Evolutionary conservation across 2,329 filamentous ascomycete species (phyloP).

Genomic region (Talaromyces sp.): DNA sequence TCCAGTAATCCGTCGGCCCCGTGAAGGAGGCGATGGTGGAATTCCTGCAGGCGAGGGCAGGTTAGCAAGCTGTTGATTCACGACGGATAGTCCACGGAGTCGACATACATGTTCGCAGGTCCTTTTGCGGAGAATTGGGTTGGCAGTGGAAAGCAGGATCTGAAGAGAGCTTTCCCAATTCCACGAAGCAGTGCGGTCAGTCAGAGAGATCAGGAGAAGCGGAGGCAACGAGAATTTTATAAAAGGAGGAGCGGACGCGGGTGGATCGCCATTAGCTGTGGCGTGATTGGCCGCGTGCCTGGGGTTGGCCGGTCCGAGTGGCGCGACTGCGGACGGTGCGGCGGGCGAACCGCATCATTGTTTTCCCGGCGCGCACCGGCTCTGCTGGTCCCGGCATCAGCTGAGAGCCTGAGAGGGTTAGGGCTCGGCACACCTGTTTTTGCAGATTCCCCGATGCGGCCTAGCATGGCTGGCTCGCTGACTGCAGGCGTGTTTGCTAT

Average conservation of each 20-base stretch:
- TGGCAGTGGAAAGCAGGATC: neutral
- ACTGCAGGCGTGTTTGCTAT: too few relatives aligned
- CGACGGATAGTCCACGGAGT: neutral
- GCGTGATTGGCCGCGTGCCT: neutral
- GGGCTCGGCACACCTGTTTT: neutral
- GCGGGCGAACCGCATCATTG: neutral
- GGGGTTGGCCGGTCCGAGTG: neutral
- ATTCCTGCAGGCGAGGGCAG: constrained; percentile 33
- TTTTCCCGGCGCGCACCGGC: neutral
- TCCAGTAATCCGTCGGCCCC: constrained; percentile 57
- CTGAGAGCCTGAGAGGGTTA: neutral
- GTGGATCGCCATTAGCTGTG: neutral
- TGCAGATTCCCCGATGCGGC: neutral
- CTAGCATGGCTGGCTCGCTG: neutral
- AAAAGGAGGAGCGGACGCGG: neutral
- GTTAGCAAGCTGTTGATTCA: neutral
- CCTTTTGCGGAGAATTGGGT: too few relatives aligned
- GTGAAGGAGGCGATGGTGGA: constrained; percentile 34
- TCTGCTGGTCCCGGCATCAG: neutral
- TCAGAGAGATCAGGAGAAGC: neutral
- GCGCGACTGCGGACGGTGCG: neutral
- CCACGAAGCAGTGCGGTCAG: neutral
- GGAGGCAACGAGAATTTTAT: neutral
- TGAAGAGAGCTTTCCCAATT: neutral
- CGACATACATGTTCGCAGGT: neutral